Evolutionary conservation across 2,329 filamentous ascomycete genomes (phyloP).

Genomic region (Venturia aucupariae): DNA sequence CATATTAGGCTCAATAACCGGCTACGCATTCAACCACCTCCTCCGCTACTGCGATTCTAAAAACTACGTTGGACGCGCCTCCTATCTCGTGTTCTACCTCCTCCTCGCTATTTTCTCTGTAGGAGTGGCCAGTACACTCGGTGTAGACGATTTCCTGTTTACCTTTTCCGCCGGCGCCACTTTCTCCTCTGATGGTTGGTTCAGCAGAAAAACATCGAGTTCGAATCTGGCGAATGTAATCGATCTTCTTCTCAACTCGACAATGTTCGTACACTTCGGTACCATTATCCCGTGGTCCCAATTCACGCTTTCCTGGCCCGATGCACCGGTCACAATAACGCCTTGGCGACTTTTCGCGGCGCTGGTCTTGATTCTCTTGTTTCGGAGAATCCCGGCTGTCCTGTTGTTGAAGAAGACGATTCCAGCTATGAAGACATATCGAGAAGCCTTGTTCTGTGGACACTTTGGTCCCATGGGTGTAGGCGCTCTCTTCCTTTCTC

Average conservation of each 20-base stretch:
- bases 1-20: conserved; percentile 39
- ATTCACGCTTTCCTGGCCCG: conserved; percentile 24
- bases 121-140: conserved; percentile 42
- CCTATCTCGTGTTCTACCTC: conserved; percentile 47
- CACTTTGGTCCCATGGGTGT: conserved; percentile 52
- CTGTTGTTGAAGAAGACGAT: conserved; percentile 38
- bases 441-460: conserved; percentile 46
- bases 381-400: conserved; percentile 45
- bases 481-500: conserved; percentile 47
- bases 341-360: conserved; percentile 36
- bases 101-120: conserved; percentile 44
- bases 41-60: conserved; percentile 38
- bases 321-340: conserved; percentile 26
- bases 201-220: conserved; percentile 37
- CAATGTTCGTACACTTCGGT: conserved; percentile 49
- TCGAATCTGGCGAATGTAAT: conserved; percentile 41
- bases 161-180: conserved; percentile 47
- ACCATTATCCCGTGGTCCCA: conserved; percentile 43
- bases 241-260: conserved; percentile 46
- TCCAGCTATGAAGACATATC: conserved; percentile 40
- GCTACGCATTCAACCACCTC: conserved; percentile 37
- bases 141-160: conserved; percentile 48
- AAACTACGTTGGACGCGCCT: conserved; percentile 39
- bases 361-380: conserved; percentile 40
- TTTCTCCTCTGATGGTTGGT: conserved; percentile 47